Percentiles rank a stretch among this genome's conserved stretches.
These are phyloP conservation scores for Epichloe gansuensis DNA, from an alignment of 2,329 filamentous ascomycete genomes.

Conservation along the genomic window DNA sequence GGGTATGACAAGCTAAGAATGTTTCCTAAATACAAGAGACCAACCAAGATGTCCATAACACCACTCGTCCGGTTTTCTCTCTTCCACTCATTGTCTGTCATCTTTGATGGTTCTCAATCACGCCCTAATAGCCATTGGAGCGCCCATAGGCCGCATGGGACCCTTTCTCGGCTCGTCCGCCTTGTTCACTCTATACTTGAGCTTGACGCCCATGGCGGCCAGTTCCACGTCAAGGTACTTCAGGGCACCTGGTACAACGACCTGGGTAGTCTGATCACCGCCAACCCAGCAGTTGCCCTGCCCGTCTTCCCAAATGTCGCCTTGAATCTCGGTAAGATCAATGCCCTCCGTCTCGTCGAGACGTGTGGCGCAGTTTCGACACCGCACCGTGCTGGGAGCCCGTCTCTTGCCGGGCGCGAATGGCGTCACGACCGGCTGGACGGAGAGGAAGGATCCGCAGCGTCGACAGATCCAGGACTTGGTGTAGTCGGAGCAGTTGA, in stretches of 20 bases:
- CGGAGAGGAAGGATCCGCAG: conserved; percentile 85
- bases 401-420: conserved; percentile 50
- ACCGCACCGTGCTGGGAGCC: conserved; percentile 59
- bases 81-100: background rate
- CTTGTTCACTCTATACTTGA: conserved; percentile 62
- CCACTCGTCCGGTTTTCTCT: background rate
- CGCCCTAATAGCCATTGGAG: conserved; percentile 6
- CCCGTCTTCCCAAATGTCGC: conserved; percentile 87
- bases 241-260: conserved; percentile 85
- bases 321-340: conserved; percentile 44
- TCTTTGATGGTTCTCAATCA: background rate
- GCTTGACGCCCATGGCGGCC: conserved; percentile 88
- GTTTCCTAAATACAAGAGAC: background rate
- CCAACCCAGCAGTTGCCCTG: conserved; percentile 74
- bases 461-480: conserved; percentile 78
- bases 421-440: conserved; percentile 63
- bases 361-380: conserved; percentile 60
- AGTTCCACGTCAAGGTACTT: conserved; percentile 91
- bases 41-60: background rate
- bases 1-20: background rate
- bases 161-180: conserved; percentile 54
- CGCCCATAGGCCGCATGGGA: conserved; percentile 29
- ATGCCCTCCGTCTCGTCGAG: conserved; percentile 46
- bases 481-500: conserved; percentile 94
- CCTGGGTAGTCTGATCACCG: conserved; percentile 79